Base-by-base conservation (phyloP, 2,329 filamentous ascomycete genomes). In the Xylariomycetidae sp. region DNA sequence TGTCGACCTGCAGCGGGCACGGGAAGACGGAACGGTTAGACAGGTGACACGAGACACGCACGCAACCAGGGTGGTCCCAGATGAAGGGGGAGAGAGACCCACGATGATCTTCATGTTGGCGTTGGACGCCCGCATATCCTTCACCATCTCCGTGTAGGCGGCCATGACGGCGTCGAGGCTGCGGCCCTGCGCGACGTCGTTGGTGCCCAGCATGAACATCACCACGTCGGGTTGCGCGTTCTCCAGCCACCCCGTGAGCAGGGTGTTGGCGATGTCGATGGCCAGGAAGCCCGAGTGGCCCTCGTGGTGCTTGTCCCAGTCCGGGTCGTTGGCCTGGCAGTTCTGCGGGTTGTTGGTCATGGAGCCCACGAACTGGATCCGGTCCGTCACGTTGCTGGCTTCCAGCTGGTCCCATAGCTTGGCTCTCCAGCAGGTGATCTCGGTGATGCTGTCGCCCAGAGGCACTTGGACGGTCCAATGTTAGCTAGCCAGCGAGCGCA, bases 161-260 rank as follows among this genome's bases (percentile, higher is more conserved):
- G 46, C 53, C 2, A 63, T 47, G 26, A 67, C 60, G 23, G 59
- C 54, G 32, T 50, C 41, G 2, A 56, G 49, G 19, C 37, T 41
- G 5, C 52, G 42, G 4, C 56, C 53, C 13, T 47, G 41, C 10
- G 45, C 44, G 5, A 67, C 56, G 42, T 68, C 64, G 42, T 68
- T 67, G 3, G 64, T 68, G 22, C 64, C 65, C 5, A 68, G 53
- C 59, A 65, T 64, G 47, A 65, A 65, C 51, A 59, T 61, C 10
- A 68, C 60, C 10, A 68, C 52, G 35, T 67, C 64, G 9, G 64
- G 57, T 8, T 50, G 54, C 2, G 57, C 54, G 31, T 25, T 50
- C 17, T 50, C 46, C 15, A 66, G 47, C 64, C 64, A 67, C 19
- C 49, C 51, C 4, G 48, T 47, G 4, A 66, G 49, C 39, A 67